A percentile compares a stretch with the other conserved stretches of the same genome.
Evolutionary conservation across 352 stramenopile genomes (phyloP).

Genomic region (Phytophthora pseudosyringae): DNA sequence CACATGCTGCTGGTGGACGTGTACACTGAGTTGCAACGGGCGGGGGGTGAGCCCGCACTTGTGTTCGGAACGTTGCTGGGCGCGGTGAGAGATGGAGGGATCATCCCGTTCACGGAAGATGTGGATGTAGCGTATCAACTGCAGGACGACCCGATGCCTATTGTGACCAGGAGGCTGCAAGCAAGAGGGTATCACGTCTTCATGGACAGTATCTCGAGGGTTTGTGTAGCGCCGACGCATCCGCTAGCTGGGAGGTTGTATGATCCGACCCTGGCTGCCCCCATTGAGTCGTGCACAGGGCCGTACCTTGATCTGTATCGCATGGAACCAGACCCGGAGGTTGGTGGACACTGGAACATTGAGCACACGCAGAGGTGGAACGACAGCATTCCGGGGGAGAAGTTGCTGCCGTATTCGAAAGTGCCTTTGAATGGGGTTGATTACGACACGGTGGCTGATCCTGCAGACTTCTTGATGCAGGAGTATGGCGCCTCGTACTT

Average conservation of each 20-base stretch:
- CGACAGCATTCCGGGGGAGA: slow-evolving; percentile 27
- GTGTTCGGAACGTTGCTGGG: slow-evolving; percentile 32
- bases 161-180: slow-evolving; percentile 23
- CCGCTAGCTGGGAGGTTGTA: slow-evolving; percentile 46
- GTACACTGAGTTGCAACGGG: slow-evolving; percentile 41
- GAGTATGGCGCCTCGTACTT: slow-evolving; percentile 52
- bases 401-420: slow-evolving; percentile 38
- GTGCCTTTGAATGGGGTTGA: slow-evolving; percentile 43
- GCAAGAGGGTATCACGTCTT: slow-evolving; percentile 54
- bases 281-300: slow-evolving; percentile 34
- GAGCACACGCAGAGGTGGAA: slow-evolving; percentile 22
- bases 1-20: slow-evolving; percentile 63
- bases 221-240: slow-evolving; percentile 54
- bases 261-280: slow-evolving; percentile 31
- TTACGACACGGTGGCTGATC: slow-evolving; percentile 50
- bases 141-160: slow-evolving; percentile 11
- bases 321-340: slow-evolving; percentile 31
- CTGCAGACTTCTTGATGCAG: slow-evolving; percentile 49
- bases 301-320: slow-evolving; percentile 57
- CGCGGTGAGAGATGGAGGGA: slow-evolving; percentile 42
- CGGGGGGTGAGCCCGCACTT: slow-evolving; percentile 5
- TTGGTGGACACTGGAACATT: slow-evolving; percentile 19
- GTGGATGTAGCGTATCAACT: slow-evolving; percentile 44
- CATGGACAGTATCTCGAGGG: slow-evolving; percentile 42
- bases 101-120: slow-evolving; percentile 61